Evolutionary conservation across 345 rosid genomes (phyloP).

Genomic region (Populus davidiana): DNA sequence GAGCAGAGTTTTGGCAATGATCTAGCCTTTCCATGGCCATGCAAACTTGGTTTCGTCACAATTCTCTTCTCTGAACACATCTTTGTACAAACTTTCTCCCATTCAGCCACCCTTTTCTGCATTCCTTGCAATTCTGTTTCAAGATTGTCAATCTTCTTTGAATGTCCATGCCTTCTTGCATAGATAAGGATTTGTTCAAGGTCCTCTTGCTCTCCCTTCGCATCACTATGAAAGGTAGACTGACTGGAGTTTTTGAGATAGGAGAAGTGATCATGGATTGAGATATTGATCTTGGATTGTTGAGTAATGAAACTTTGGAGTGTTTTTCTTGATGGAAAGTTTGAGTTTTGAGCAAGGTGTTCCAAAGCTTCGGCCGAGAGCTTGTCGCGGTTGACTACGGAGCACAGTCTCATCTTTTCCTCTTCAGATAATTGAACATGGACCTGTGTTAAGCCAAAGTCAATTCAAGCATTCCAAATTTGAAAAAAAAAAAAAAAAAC

Average conservation of each 20-base stretch:
- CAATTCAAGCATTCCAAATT: background rate
- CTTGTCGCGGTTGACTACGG: slow-evolving; percentile 39
- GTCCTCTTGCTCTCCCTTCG: slow-evolving; percentile 6
- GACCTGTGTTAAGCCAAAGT: slow-evolving; percentile 30
- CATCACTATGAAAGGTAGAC: background rate
- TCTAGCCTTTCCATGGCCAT: slow-evolving; percentile 21
- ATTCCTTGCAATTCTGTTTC: slow-evolving; percentile 24
- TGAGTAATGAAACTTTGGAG: slow-evolving; percentile 27
- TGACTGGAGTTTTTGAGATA: background rate
- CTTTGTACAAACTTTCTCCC: slow-evolving; percentile 26
- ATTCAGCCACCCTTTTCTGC: slow-evolving; percentile 19
- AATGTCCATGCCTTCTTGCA: slow-evolving; percentile 19
- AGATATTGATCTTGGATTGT: slow-evolving; percentile 23
- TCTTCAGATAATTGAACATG: slow-evolving; percentile 34
- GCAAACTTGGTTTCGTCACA: slow-evolving; percentile 20
- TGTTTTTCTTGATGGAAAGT: slow-evolving; percentile 36
- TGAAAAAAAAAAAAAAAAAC: background rate
- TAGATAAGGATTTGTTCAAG: slow-evolving; percentile 5
- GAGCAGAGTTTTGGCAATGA: slow-evolving; percentile 42
- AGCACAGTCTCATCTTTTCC: slow-evolving; percentile 36
- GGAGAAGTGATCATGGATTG: background rate
- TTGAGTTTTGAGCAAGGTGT: slow-evolving; percentile 35
- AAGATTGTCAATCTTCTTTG: slow-evolving; percentile 17
- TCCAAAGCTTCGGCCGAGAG: slow-evolving; percentile 36
- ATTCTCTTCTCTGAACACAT: slow-evolving; percentile 29